Evolutionary conservation across 106 monocot species (phyloP).

Genomic region (Dioscorea alata): DNA sequence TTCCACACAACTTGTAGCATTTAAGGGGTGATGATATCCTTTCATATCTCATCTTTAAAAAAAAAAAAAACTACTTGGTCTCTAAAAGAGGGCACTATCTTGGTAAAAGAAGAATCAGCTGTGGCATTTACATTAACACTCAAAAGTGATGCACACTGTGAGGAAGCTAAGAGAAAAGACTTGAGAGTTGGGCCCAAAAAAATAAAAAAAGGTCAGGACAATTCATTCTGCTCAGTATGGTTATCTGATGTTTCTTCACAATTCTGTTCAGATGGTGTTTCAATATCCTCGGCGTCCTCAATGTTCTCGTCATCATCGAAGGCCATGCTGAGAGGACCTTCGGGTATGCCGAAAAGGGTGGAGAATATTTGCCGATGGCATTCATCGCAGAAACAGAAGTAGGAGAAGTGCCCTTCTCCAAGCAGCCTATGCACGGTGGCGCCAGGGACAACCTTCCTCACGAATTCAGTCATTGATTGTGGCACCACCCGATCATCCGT

Average conservation of each 20-base stretch:
- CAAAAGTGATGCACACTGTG: no score
- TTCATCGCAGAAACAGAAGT: constrained; percentile 90
- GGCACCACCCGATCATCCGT: constrained; percentile 90
- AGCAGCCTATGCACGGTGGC: constrained; percentile 73
- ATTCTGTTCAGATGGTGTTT: constrained; percentile 7
- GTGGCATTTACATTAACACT: no score
- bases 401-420: constrained; percentile 94
- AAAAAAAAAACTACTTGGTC: no score
- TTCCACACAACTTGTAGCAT: no score
- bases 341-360: constrained; percentile 78
- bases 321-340: constrained; percentile 36
- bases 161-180: not conserved
- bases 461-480: constrained; percentile 74
- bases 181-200: not conserved
- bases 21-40: no score
- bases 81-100: no score
- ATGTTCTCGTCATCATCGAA: not conserved
- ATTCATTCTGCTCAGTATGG: constrained; percentile 10
- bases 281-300: not conserved
- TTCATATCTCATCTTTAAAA: no score
- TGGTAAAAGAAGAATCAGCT: no score
- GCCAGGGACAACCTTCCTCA: constrained; percentile 63
- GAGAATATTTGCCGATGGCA: constrained; percentile 91
- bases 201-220: not conserved
- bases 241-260: constrained; percentile 12